Conservation (phyloP, 2,329 filamentous ascomycete genomes). For the Sporothrix brunneoviolacea region DNA sequence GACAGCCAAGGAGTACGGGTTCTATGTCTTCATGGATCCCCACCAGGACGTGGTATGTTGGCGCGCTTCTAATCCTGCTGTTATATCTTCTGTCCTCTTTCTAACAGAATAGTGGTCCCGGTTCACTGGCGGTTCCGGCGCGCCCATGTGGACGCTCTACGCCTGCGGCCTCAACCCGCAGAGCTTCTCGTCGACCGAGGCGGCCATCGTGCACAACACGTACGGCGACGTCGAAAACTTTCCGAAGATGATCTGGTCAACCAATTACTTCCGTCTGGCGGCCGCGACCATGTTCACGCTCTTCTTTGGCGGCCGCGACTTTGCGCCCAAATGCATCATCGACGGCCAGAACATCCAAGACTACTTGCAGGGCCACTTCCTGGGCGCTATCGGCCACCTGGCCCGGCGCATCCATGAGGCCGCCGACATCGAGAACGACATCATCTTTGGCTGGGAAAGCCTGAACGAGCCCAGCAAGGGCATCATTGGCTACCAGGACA, state of each 20-base stretch:
- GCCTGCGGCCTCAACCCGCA: conserved; percentile 85
- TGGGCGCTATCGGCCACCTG: conserved; percentile 72
- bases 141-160: conserved; percentile 96
- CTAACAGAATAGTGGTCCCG: conserved; percentile 66
- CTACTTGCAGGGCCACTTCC: conserved; percentile 81
- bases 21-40: conserved; percentile 97
- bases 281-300: conserved; percentile 89
- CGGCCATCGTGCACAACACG: conserved; percentile 90
- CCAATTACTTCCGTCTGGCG: conserved; percentile 85
- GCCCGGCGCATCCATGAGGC: conserved; percentile 82
- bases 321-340: conserved; percentile 93
- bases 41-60: conserved; percentile 86
- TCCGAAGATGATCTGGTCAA: conserved; percentile 99
- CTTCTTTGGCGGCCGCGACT: conserved; percentile 85
- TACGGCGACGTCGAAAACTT: conserved; percentile 78
- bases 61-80: background rate
- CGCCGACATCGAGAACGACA: conserved; percentile 76
- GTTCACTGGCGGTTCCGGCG: conserved; percentile 88
- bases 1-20: conserved; percentile 80
- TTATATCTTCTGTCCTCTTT: conserved; percentile 20
- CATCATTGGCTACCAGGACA: conserved; percentile 73
- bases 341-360: conserved; percentile 92
- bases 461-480: conserved; percentile 93
- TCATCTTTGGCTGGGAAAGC: conserved; percentile 93
- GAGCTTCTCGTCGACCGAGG: conserved; percentile 78